Conservation (phyloP, 2,329 filamentous ascomycete genomes). For the Rosellinia necatrix region DNA sequence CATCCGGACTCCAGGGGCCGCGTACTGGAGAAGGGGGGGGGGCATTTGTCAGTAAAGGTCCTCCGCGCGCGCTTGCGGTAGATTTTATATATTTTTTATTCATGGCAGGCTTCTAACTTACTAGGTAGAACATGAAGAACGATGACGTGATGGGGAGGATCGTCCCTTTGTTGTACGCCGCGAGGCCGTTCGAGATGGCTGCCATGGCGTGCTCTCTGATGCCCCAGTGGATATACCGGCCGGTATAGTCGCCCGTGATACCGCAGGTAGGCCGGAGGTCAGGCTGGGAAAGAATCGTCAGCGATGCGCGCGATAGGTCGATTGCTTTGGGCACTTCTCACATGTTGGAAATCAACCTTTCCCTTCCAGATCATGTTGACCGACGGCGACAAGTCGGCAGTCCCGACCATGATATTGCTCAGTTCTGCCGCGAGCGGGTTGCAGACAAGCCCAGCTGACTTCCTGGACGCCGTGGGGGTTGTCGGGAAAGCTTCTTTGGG, state of each 20-base stretch:
- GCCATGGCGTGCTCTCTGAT: slow-evolving; percentile 62
- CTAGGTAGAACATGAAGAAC: slow-evolving; percentile 67
- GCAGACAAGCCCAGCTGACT: slow-evolving; percentile 52
- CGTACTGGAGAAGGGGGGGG: slow-evolving; percentile 47
- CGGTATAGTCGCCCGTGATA: slow-evolving; percentile 45
- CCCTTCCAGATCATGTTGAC: slow-evolving; percentile 56
- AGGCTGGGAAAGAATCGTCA: too few species aligned
- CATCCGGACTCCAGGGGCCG: slow-evolving; percentile 62
- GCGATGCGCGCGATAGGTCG: too few species aligned
- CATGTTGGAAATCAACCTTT: slow-evolving; percentile 55
- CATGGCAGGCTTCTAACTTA: too few species aligned
- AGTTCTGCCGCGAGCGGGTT: slow-evolving; percentile 52
- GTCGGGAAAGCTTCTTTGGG: slow-evolving; percentile 47
- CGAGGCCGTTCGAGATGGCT: slow-evolving; percentile 61
- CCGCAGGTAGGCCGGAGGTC: background rate
- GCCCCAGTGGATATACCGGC: slow-evolving; percentile 36
- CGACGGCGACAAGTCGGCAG: slow-evolving; percentile 52
- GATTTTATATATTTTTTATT: too few species aligned
- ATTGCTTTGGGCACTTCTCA: too few species aligned
- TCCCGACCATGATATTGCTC: slow-evolving; percentile 49
- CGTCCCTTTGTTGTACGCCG: slow-evolving; percentile 59
- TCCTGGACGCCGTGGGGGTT: slow-evolving; percentile 54
- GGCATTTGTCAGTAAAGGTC: too few species aligned
- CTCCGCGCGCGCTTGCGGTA: too few species aligned
- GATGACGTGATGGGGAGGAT: slow-evolving; percentile 62